phyloP scores from a whole-genome alignment of 164 flowering plant species.

The Vitis vinifera region DNA sequence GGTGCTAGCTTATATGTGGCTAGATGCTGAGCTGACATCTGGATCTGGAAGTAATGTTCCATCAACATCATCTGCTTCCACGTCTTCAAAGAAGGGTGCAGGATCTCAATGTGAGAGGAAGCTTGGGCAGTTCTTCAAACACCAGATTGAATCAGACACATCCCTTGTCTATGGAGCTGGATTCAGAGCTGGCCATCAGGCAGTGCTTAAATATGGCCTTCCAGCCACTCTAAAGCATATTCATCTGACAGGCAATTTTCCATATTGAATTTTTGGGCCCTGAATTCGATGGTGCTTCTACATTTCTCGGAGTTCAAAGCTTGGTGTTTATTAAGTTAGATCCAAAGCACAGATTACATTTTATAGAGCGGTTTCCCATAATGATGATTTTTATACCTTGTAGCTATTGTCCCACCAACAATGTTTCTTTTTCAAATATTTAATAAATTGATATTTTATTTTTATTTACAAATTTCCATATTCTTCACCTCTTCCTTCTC shows the following conservation, averaged over 20 bases:
- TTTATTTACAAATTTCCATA: background rate
- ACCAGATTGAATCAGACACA: constrained; percentile 87
- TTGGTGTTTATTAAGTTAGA: constrained; percentile 24
- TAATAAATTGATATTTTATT: constrained; percentile 1
- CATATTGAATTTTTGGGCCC: constrained; percentile 27
- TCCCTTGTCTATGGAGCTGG: constrained; percentile 93
- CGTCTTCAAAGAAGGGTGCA: constrained; percentile 44
- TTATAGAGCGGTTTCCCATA: constrained; percentile 6
- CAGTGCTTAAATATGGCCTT: constrained; percentile 78
- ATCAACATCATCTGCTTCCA: constrained; percentile 43
- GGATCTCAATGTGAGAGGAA: constrained; percentile 76
- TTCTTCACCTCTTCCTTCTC: background rate
- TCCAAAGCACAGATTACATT: constrained; percentile 15
- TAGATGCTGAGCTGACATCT: constrained; percentile 59
- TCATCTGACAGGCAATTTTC: constrained; percentile 71
- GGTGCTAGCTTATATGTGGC: constrained; percentile 94
- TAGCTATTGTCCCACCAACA: background rate
- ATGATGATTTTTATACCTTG: constrained; percentile 6
- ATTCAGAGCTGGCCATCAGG: constrained; percentile 70
- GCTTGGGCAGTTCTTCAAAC: constrained; percentile 85
- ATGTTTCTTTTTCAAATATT: background rate
- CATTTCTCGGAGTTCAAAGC: constrained; percentile 1
- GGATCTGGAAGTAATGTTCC: constrained; percentile 46
- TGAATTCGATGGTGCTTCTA: background rate
- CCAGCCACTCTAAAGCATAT: constrained; percentile 75